Evolutionary conservation across 2,329 filamentous ascomycete genomes (phyloP), one percentile per base, ranked within the genome.

Genomic region (Alternaria tenuissima): DNA sequence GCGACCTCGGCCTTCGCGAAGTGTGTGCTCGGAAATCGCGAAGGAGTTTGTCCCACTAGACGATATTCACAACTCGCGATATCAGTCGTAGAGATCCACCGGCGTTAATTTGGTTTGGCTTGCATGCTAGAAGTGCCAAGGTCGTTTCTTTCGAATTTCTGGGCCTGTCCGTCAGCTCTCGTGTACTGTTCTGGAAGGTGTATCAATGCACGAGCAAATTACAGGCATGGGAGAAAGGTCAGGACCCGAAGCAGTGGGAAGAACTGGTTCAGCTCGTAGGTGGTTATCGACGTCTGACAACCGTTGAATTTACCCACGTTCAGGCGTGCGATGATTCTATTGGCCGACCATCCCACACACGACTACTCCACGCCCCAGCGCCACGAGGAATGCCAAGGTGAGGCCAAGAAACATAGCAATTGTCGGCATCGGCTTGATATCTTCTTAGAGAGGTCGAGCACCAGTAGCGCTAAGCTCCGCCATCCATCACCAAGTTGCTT

Each of bases 381-480:
- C 46, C 34, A 38, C 8, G 30, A 49, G 32, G n/a, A 36, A 24
- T n/a, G 42, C 56, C 56, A 58, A 58, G 49, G 12, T 7, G 11
- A 14, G 6, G 14, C 49, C 41, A 54, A 54, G 48, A 24, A 14
- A 28, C 48, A 30, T 30, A 41, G 42, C 26, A 48, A 24, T 16
- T 34, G 16, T 41, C 41, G 42, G 42, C 36, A 18, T 42, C 56
- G 56, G 56, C 49, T 58, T 58, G 49, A 41, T 58, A 18, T n/a
- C 49, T 48, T 52, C 52, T 54, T 47, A 22, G 20, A 44, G 51
- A 44, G 26, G 30, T 44, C 18, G 16, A 12, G 41, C 11, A 16
- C 20, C 20, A 12, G 11, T n/a, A 44, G 7, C 51, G 51, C 51
- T 34, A 43, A 53, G 30, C 24, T 30, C 51, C 51, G 51, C 41